Conservation (phyloP, 768 basidiomycete genomes). For the Xanthoconium purpureum region DNA sequence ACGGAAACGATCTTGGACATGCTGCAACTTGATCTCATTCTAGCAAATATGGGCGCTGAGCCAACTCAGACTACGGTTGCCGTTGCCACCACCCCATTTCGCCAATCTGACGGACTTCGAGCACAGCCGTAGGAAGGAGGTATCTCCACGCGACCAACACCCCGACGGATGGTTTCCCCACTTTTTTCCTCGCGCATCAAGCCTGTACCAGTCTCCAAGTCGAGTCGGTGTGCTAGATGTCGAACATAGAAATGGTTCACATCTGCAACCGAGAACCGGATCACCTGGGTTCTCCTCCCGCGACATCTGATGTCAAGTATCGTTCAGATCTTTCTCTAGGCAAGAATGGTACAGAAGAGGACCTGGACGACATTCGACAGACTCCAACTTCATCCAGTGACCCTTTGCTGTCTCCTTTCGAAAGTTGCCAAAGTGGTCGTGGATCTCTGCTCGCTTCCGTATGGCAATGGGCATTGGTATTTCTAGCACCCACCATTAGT, state of each 20-base stretch:
- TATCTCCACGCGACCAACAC: neutral
- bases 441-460: neutral
- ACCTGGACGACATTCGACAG: neutral
- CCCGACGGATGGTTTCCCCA: neutral
- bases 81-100: neutral
- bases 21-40: no score
- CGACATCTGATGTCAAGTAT: neutral
- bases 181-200: neutral
- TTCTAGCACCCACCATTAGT: slow-evolving; percentile 3
- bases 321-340: neutral
- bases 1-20: no score
- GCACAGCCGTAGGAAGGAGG: neutral
- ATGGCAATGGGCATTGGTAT: slow-evolving; percentile 5
- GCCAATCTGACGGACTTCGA: neutral
- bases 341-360: neutral
- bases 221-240: slow-evolving; percentile 1
- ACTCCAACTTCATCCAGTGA: neutral
- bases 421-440: neutral
- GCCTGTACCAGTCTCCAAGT: neutral
- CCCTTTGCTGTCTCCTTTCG: neutral
- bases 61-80: neutral
- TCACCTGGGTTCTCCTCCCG: neutral
- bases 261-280: neutral
- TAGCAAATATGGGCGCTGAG: no score
- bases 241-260: slow-evolving; percentile 1